Evolutionary conservation across 768 basidiomycete genomes (phyloP), one percentile per base, ranked within the genome.

Genomic region (Mycena rosella): DNA sequence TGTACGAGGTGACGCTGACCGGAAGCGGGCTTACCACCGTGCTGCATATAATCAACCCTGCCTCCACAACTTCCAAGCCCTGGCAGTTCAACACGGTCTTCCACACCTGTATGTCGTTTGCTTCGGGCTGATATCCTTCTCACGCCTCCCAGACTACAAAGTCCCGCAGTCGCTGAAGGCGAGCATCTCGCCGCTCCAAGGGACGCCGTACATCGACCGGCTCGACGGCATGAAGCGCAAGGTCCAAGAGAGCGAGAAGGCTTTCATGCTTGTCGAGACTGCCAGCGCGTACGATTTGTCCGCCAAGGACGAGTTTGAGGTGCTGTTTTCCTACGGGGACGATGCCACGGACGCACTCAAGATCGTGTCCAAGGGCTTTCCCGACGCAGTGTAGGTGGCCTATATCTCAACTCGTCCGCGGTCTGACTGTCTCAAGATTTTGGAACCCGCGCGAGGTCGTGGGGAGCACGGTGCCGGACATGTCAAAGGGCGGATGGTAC

Each of bases 151-250:
- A 54, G 53, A 54, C 34, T 54, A 54, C 20, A 54, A 54, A 54
- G 53, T 54, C 34, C 53, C 53, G 30, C n/a, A 34, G 2, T n/a
- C 53, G 5, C 20, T 38, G 32, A 36, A 34, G n/a, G 53, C 53
- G 34, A 38, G 53, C 30, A 22, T 54, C 22, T 34, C 53, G 5
- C 53, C 53, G 32, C 53, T 54, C 32, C 8, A 34, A 14, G 53
- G 34, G 11, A 54, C 34, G 13, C 34, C 53, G 2, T 54, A 54
- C 34, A 38, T 54, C 53, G 53, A 54, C 53, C 53, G 53, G 9
- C 53, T 54, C 53, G 53, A 34, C 34, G 53, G 53, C 53, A 54
- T 54, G 53, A 38, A n/a, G 34, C 53, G 36, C 53, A 54, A 54
- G 20, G 34, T 54, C 20, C 53, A 54, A 20, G 53, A n/a, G 22